Evolutionary conservation across 2,329 filamentous ascomycete genomes (phyloP), one percentile per base, ranked within the genome.

Genomic region (Cladophialophora exuberans): DNA sequence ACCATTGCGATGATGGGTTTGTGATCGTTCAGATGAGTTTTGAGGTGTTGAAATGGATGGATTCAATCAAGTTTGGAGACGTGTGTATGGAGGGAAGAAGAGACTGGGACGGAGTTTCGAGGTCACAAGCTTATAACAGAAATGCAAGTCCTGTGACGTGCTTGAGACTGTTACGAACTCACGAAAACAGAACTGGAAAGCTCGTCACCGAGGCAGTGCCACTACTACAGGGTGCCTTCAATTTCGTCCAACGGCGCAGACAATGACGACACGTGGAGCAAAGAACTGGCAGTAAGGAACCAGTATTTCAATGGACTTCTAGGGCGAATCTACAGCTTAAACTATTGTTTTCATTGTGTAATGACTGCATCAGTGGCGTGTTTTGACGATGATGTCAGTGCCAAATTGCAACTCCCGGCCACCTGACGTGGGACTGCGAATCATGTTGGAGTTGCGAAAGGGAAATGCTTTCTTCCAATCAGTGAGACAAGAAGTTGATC

Each of bases 1-100:
- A 80, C 78, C 81, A 83, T 84, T 75, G 67, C 78, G 74, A 43
- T 35, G 64, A 64, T 62, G 63, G 25, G 20, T 43, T 36, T 48
- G 10, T 28, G 46, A 51, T 13, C 20, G 25, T n/a, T 28, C 33
- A 13, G 41, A 17, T 44, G 35, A 43, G 38, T 33, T 15, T 42
- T 25, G 45, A 20, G 22, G 10, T 11, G 31, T 22, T 39, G 23
- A 17, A 26, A 13, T 18, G 33, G 42, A 36, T 55, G 15, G 50
- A 33, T 42, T 42, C 18, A 35, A 28, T 31, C 15, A 10, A 15
- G 18, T 28, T 23, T 54, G 38, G 20, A 35, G 42, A 20, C 47
- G 33, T 13, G 25, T 31, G 38, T 41, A 17, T 48, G 52, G 35
- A 11, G 41, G 33, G 33, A 48, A 43, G 57, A 57, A 57, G 30